Evolutionary conservation across 2,329 filamentous ascomycete species (phyloP).

Genomic region (Stagonosporopsis vannaccii): DNA sequence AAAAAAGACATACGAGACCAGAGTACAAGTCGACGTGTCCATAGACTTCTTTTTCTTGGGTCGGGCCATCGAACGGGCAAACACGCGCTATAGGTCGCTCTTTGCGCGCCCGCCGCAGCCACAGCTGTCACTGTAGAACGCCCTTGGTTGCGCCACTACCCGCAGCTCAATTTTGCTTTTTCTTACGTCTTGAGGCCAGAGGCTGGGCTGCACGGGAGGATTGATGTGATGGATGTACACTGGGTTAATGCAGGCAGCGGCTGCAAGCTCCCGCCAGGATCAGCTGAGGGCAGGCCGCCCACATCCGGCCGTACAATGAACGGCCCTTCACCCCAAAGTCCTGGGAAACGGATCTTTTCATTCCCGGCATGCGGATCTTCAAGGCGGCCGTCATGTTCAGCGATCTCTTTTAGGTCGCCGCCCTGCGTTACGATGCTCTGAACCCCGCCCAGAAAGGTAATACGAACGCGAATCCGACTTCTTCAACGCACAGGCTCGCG

Average conservation of each 20-base stretch:
- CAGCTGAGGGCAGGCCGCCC: not conserved
- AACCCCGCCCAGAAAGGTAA: not conserved
- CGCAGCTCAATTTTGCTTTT: slow-evolving; percentile 2
- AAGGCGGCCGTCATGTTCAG: not conserved
- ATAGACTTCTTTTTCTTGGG: slow-evolving; percentile 1
- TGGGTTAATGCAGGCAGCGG: not conserved
- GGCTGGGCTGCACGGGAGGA: not conserved
- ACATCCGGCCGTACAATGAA: not conserved
- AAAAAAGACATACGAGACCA: not conserved
- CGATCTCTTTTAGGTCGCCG: not conserved
- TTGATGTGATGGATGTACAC: slow-evolving; percentile 5
- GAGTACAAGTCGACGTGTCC: slow-evolving; percentile 10
- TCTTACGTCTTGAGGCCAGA: not conserved
- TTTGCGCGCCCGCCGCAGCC: not conserved
- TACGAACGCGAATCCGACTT: slow-evolving; percentile 9
- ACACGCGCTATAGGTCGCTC: slow-evolving; percentile 3
- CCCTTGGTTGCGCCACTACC: slow-evolving; percentile 2
- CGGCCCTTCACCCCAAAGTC: not conserved
- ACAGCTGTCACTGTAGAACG: slow-evolving; percentile 2
- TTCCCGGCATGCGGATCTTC: not conserved
- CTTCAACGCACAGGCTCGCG: slow-evolving; percentile 9
- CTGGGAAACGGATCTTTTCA: not conserved
- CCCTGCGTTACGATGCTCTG: not conserved
- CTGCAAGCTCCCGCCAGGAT: slow-evolving; percentile 1
- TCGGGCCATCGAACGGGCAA: not conserved